Conservation (phyloP, 1,284 basidiomycete genomes). For the Amylostereum chailletii region DNA sequence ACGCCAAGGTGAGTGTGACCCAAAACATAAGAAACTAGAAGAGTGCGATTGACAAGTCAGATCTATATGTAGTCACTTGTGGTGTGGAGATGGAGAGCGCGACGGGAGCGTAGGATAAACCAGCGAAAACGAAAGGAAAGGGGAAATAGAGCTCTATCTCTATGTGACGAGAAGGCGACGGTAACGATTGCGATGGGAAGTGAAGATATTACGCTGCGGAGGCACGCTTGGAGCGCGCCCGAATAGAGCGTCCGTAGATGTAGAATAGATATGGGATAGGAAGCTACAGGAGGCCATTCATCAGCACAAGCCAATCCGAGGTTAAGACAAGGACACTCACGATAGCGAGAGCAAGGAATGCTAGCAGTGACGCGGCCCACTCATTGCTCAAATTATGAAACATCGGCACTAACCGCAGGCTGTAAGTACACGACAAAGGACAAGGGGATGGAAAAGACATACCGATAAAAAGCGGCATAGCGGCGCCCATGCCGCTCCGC, state of each 20-base stretch:
- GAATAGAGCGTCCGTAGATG: slow-evolving; percentile 14
- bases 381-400: slow-evolving; percentile 40
- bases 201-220: slow-evolving; percentile 1
- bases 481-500: slow-evolving; percentile 37
- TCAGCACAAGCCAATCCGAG: not conserved
- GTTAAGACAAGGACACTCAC: slow-evolving; percentile 11
- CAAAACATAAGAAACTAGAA: too few species aligned
- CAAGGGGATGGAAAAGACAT: slow-evolving; percentile 4
- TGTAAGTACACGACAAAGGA: not conserved
- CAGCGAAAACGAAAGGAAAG: too few species aligned
- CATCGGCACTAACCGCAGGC: slow-evolving; percentile 25
- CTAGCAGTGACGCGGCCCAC: slow-evolving; percentile 37
- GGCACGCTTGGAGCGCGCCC: slow-evolving; percentile 15
- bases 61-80: too few species aligned
- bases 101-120: too few species aligned
- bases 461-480: slow-evolving; percentile 34
- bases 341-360: slow-evolving; percentile 31
- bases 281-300: slow-evolving; percentile 4
- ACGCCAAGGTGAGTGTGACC: too few species aligned
- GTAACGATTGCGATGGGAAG: not conserved
- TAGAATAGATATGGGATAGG: slow-evolving; percentile 40
- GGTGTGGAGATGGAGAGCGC: too few species aligned
- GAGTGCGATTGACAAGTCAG: too few species aligned
- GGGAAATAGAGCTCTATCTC: too few species aligned
- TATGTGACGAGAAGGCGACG: too few species aligned